phyloP scores from a whole-genome alignment of 345 rosid species.

The Euphorbia lathyris region DNA sequence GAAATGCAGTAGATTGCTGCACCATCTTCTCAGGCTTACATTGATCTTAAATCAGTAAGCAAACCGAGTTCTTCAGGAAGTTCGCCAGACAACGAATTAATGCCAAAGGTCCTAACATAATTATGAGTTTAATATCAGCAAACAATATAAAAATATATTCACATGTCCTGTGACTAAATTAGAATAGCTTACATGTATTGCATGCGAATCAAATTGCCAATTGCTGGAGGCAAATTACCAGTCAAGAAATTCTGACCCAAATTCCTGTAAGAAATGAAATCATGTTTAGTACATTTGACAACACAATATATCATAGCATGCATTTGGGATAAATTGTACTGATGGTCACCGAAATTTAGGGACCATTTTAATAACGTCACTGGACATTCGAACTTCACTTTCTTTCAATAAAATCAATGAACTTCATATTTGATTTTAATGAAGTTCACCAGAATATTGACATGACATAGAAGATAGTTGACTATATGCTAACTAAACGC shows the following conservation, averaged over 20 bases:
- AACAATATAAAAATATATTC: neutral
- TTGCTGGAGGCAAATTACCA: slow-evolving; percentile 46
- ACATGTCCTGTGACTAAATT: neutral
- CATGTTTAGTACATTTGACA: neutral
- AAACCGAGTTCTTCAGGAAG: slow-evolving; percentile 63
- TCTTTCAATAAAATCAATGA: too few species aligned
- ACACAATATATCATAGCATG: neutral
- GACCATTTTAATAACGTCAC: too few species aligned
- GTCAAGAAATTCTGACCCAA: slow-evolving; percentile 46
- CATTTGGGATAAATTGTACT: neutral
- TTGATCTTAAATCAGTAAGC: slow-evolving; percentile 41
- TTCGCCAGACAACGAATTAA: slow-evolving; percentile 59
- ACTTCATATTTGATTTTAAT: too few species aligned
- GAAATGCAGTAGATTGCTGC: neutral
- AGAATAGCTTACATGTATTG: slow-evolving; percentile 52
- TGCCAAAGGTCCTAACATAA: slow-evolving; percentile 43
- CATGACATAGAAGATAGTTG: too few species aligned
- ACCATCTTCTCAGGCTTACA: slow-evolving; percentile 38
- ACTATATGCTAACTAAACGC: too few species aligned
- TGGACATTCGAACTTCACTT: too few species aligned
- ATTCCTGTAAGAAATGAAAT: slow-evolving; percentile 31
- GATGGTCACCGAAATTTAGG: too few species aligned
- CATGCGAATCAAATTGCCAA: slow-evolving; percentile 49
- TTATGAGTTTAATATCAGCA: neutral
- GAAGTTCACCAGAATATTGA: too few species aligned